phyloP scores from a whole-genome alignment of 1,284 basidiomycete genomes.

The Cryptococcus sp. region DNA sequence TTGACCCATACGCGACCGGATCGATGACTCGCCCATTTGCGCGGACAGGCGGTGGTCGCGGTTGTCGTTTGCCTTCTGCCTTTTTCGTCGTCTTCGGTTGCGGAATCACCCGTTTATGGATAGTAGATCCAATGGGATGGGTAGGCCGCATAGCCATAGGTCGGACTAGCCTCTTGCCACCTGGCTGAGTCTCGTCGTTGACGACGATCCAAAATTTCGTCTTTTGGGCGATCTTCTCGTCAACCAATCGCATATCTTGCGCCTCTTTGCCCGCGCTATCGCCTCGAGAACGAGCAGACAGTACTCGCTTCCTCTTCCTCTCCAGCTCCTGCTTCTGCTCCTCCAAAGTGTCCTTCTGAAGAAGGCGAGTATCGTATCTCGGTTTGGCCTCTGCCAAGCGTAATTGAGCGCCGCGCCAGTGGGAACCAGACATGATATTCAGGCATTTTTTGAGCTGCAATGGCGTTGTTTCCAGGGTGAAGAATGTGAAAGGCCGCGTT shows the following conservation, averaged over 20 bases:
- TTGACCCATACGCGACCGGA: constrained; percentile 27
- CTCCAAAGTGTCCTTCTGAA: constrained; percentile 11
- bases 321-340: constrained; percentile 28
- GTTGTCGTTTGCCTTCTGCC: constrained; percentile 4
- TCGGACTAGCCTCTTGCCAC: constrained; percentile 17
- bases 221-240: constrained; percentile 15
- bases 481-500: constrained; percentile 46
- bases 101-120: not conserved
- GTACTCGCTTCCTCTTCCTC: constrained; percentile 32
- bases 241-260: constrained; percentile 46
- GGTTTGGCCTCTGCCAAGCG: constrained; percentile 50
- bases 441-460: constrained; percentile 49
- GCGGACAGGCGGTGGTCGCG: constrained; percentile 22
- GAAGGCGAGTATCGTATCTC: constrained; percentile 26
- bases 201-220: constrained; percentile 28
- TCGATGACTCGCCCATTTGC: constrained; percentile 38
- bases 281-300: constrained; percentile 18
- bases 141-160: constrained; percentile 43
- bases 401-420: constrained; percentile 50
- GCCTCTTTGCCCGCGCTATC: constrained; percentile 44
- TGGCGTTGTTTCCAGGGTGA: constrained; percentile 47
- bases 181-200: not conserved
- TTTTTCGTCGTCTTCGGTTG: constrained; percentile 8
- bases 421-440: constrained; percentile 51
- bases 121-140: constrained; percentile 19